Evolutionary conservation across 345 rosid species (phyloP), one percentile per base, ranked within the genome.

Genomic region (Turritis glabra): DNA sequence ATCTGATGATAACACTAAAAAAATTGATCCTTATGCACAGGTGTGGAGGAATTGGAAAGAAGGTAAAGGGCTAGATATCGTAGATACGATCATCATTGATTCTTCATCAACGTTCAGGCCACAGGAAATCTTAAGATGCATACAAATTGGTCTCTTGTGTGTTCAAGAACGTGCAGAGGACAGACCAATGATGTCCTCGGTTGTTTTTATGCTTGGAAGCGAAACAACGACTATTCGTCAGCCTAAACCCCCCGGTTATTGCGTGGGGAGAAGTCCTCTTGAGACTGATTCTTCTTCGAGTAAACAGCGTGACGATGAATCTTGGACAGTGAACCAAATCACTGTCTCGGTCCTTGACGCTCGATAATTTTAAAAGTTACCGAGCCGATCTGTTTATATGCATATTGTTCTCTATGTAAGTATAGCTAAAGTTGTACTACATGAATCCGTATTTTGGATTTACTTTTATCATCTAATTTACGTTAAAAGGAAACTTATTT

Each of bases 151-250:
- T 8, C 88, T 92, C 1, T 71, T 92, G 30, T 90, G 97, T 27
- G 96, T 92, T 30, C 92, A 90, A 78, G 96, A 88, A 67, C 82
- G 73, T 3, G 87, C 94, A 8, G 92, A 92, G 13, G 90, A 88
- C 18, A 80, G 98, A 59, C 98, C 96, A 25, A 75, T 60, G 6
- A 90, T 92, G 96, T 74, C 91, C 1, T 78, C 84, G 3, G 91
- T 80, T 15, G 76, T 92, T 10, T 21, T 88, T 78, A 90, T 89
- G 95, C 70, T 88, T 30, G 83, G 87, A 38, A 92, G 98, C 32
- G 96, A 88, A 67, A 78, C 85, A 19, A 80, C 85, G 40, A 44
- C 83, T 53, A 84, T 92, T 85, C 78, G 80, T 0, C 87, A 76
- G 37, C 98, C 96, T 12, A 86, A 81, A 79, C 71, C 80, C 4